Evolutionary conservation across 163 green algal genomes (phyloP), one percentile per base, ranked within the genome.

Genomic region (Scenedesmus sp.): DNA sequence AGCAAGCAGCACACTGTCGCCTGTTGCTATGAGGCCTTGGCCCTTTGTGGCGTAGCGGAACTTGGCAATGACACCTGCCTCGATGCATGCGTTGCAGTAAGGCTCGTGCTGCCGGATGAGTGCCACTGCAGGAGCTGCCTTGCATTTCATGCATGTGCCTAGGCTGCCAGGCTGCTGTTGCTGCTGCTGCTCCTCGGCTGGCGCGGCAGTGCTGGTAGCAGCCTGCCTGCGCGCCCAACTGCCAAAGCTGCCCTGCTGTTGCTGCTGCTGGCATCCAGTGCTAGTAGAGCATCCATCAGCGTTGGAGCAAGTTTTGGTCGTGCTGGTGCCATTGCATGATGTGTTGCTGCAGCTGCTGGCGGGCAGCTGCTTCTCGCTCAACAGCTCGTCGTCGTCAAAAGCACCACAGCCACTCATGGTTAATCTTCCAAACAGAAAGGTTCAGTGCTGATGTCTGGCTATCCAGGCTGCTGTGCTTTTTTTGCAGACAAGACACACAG

Each of bases 71-170:
- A 97, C 66, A 4, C 91, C 91, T 3, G 88, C 81, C 66, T 95
- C 92, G 26, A 97, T 87, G 92, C 96, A 97, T 6, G 62, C n/a
- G 57, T 88, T 16, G 92, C 96, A 97, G 10, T 96, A 86, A 0
- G 91, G 86, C 92, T 96, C 94, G 1, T 92, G 83, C 52, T 94
- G 94, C 2, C 95, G 91, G 0, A 95, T 93, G 0, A 94, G 12
- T 2, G 95, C 89, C 16, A 73, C 70, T 59, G 90, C 90, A 20
- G 83, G 56, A 4, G 26, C 54, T 7, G 54, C 52, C 34, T 90
- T 89, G 90, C 90, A 93, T 46, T 93, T 93, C 54, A 64, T 84
- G 70, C 90, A 93, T 54, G 34, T 86, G 62, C 59, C 88, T 8
- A 88, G 60, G 34, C 34, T 56, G 34, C 56, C 52, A 16, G 59